A percentile compares a stretch with the other conserved stretches of the same genome.
Evolutionary conservation across 805 yeast genomes (phyloP).

Genomic region (Candida stauntonica): DNA sequence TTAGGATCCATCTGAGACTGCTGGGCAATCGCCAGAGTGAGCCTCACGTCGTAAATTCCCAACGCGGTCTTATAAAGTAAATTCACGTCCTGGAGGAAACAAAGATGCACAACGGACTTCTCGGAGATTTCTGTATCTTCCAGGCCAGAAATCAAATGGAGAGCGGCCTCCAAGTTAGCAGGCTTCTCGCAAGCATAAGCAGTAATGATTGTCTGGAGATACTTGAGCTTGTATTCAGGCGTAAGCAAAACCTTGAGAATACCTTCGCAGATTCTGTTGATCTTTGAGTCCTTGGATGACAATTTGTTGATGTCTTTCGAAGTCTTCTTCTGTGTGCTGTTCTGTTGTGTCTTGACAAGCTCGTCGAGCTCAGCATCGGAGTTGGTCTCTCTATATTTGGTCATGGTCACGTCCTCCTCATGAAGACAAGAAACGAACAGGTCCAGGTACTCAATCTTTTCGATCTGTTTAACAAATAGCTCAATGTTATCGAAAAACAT

Average conservation of each 20-base stretch:
- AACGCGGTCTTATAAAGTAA: slow-evolving; percentile 74
- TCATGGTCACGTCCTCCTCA: slow-evolving; percentile 78
- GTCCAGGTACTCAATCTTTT: slow-evolving; percentile 72
- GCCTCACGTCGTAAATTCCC: slow-evolving; percentile 74
- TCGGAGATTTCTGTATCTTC: slow-evolving; percentile 43
- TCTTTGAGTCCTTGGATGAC: slow-evolving; percentile 47
- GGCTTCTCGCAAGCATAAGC: slow-evolving; percentile 92
- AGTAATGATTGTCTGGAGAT: slow-evolving; percentile 76
- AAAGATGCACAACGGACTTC: slow-evolving; percentile 73
- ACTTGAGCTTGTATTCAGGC: slow-evolving; percentile 49
- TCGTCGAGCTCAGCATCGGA: slow-evolving; percentile 29
- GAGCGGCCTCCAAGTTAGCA: slow-evolving; percentile 74
- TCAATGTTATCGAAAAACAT: slow-evolving; percentile 61
- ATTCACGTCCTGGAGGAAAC: slow-evolving; percentile 88
- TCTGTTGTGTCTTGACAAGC: slow-evolving; percentile 28
- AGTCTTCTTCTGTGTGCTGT: slow-evolving; percentile 26
- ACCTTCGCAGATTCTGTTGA: slow-evolving; percentile 73
- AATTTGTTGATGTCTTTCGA: slow-evolving; percentile 36
- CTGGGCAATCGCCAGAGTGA: slow-evolving; percentile 84
- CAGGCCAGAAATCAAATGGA: slow-evolving; percentile 54
- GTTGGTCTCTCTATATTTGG: slow-evolving; percentile 77
- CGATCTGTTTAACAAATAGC: slow-evolving; percentile 64
- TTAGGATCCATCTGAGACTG: slow-evolving; percentile 97
- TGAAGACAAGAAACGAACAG: slow-evolving; percentile 80
- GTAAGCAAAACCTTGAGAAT: slow-evolving; percentile 50